Percentiles rank a stretch among this genome's conserved stretches.
phyloP scores from a whole-genome alignment of 208 protist species.

The Crithidia sp. region DNA sequence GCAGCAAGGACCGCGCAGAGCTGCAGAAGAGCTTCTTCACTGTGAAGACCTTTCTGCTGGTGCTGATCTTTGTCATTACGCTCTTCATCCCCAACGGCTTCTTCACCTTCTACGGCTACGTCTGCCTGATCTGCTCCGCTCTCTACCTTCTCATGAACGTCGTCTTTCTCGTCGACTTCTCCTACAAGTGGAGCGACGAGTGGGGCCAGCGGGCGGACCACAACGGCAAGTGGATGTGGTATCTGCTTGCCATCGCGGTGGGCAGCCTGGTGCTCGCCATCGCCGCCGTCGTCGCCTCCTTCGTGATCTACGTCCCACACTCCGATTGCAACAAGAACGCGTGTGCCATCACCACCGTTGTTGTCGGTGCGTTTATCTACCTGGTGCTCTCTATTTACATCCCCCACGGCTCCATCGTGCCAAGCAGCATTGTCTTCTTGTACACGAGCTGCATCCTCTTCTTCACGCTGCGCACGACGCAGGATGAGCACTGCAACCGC shows the following conservation, averaged over 20 bases:
- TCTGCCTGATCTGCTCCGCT: conserved; percentile 81
- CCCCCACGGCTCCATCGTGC: conserved; percentile 90
- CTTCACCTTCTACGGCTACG: conserved; percentile 81
- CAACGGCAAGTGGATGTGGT: conserved; percentile 88
- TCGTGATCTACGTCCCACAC: conserved; percentile 79
- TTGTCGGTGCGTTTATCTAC: conserved; percentile 80
- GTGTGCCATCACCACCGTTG: conserved; percentile 79
- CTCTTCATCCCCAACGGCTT: conserved; percentile 90
- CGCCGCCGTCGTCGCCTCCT: conserved; percentile 56
- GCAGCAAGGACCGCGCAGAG: conserved; percentile 66
- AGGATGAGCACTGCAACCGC: conserved; percentile 74
- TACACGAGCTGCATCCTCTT: conserved; percentile 91
- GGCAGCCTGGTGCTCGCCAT: conserved; percentile 55
- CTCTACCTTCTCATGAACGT: conserved; percentile 91
- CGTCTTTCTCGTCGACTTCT: conserved; percentile 95
- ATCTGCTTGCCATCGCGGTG: conserved; percentile 68
- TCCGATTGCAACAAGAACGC: conserved; percentile 87
- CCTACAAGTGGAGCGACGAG: conserved; percentile 92
- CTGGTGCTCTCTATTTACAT: conserved; percentile 84
- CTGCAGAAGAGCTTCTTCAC: conserved; percentile 86
- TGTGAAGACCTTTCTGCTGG: conserved; percentile 76
- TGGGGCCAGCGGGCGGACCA: conserved; percentile 88
- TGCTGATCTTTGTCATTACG: conserved; percentile 63
- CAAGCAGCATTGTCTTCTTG: conserved; percentile 91
- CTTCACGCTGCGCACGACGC: conserved; percentile 74